phyloP scores from a whole-genome alignment of 2,329 filamentous ascomycete species.

The Phoma herbarum region DNA sequence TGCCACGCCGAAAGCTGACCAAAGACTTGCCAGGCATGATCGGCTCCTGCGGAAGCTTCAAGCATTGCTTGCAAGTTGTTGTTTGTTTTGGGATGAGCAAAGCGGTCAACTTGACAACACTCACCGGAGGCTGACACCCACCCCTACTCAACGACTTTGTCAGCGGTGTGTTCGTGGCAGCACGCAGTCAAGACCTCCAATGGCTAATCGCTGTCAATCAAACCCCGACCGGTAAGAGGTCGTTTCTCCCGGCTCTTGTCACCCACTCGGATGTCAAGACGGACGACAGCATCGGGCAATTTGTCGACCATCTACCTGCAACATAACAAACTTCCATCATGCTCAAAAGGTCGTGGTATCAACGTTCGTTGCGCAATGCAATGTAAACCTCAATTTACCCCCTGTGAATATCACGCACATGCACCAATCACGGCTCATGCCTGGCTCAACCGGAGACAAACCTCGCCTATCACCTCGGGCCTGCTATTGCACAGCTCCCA shows the following conservation, averaged over 20 bases:
- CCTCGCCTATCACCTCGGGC: not conserved
- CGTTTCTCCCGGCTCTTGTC: not conserved
- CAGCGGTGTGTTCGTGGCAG: slow-evolving; percentile 4
- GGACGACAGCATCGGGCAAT: not conserved
- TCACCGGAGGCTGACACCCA: slow-evolving; percentile 5
- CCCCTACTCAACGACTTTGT: not conserved
- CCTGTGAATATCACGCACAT: slow-evolving; percentile 2
- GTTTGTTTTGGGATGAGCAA: not conserved
- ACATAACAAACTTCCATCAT: not conserved
- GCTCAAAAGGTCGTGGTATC: not conserved
- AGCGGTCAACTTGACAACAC: slow-evolving; percentile 8
- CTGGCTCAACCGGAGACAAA: not conserved
- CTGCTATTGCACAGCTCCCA: not conserved
- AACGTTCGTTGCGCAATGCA: not conserved
- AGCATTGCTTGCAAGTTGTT: not conserved
- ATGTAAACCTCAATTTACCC: slow-evolving; percentile 1
- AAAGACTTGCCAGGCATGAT: not conserved
- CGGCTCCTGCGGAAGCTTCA: not conserved
- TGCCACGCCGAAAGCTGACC: not conserved
- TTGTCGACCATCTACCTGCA: not conserved
- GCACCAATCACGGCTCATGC: slow-evolving; percentile 2
- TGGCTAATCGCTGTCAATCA: not conserved
- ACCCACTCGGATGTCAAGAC: not conserved
- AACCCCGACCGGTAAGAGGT: not conserved
- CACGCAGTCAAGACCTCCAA: not conserved